These are phyloP conservation scores for Chlamydomonas reinhardtii DNA, from an alignment of 163 green algal genomes.

Conservation along the genomic window DNA sequence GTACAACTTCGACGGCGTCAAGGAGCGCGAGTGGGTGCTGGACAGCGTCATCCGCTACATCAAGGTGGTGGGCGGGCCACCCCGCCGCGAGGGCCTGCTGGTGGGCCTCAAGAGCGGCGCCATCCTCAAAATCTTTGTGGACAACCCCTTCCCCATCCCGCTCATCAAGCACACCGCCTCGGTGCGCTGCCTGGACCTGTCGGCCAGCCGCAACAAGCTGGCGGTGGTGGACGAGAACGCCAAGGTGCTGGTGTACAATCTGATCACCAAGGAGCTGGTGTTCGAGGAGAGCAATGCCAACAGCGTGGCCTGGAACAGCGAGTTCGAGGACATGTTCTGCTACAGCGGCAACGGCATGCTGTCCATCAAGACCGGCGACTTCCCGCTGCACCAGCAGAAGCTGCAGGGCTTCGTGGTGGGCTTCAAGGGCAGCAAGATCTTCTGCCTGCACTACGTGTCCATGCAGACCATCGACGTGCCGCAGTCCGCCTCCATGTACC, in stretches of 20 bases:
- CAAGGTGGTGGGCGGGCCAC: conserved; percentile 82
- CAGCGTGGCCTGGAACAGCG: conserved; percentile 85
- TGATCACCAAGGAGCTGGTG: conserved; percentile 77
- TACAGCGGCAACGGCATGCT: conserved; percentile 80
- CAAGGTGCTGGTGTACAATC: conserved; percentile 79
- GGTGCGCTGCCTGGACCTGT: conserved; percentile 86
- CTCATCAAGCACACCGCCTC: conserved; percentile 74
- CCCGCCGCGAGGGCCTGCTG: conserved; percentile 80
- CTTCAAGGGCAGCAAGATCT: conserved; percentile 80
- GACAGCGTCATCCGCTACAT: conserved; percentile 88
- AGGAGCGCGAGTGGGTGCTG: conserved; percentile 84
- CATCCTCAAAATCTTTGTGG: conserved; percentile 81
- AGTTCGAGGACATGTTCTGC: conserved; percentile 91
- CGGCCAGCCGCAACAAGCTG: conserved; percentile 73
- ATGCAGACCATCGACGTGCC: conserved; percentile 88
- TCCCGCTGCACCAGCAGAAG: conserved; percentile 83
- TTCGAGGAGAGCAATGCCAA: conserved; percentile 75
- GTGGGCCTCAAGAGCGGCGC: conserved; percentile 81
- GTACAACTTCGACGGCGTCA: conserved; percentile 82
- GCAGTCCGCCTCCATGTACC: conserved; percentile 76
- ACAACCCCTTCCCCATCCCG: conserved; percentile 86
- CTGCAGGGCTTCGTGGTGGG: conserved; percentile 89
- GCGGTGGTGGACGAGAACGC: conserved; percentile 84
- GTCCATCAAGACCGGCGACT: conserved; percentile 84
- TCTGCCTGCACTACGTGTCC: conserved; percentile 82